Percentiles rank a stretch among this genome's conserved stretches.
These are phyloP conservation scores for Penicillium sp. DNA, from an alignment of 2,329 filamentous ascomycete species.

Conservation along the genomic window DNA sequence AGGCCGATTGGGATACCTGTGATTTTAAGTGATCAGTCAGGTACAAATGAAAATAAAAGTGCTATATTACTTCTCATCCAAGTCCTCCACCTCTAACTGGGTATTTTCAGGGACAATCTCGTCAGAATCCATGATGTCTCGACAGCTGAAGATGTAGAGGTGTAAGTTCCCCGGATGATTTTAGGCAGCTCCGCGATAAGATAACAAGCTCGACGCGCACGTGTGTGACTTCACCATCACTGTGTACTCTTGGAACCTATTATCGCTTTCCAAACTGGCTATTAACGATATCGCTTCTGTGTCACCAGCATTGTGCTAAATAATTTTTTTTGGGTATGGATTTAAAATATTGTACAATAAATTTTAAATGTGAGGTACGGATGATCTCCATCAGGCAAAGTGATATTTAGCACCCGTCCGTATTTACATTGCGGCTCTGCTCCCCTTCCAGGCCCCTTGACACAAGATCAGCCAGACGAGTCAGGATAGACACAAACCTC, in stretches of 20 bases:
- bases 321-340: not conserved
- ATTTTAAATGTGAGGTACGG: not conserved
- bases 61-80: constrained; percentile 37
- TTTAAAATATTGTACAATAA: constrained; percentile 5
- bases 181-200: constrained; percentile 37
- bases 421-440: constrained; percentile 6
- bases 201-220: constrained; percentile 15
- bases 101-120: constrained; percentile 25
- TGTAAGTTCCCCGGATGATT: constrained; percentile 19
- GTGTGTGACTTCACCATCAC: constrained; percentile 33
- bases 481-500: constrained; percentile 38
- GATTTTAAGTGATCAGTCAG: constrained; percentile 16
- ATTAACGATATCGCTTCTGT: not conserved
- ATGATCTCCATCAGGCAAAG: not conserved
- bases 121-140: constrained; percentile 36
- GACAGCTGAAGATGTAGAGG: not conserved
- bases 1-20: constrained; percentile 79
- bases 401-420: not conserved
- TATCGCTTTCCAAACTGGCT: not conserved
- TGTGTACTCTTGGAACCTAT: not conserved
- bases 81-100: constrained; percentile 29
- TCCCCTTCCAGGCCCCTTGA: constrained; percentile 14
- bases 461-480: constrained; percentile 35
- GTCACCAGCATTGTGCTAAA: not conserved
- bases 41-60: not conserved